These are phyloP conservation scores for Remersonia thermophila DNA, from an alignment of 2,329 filamentous ascomycete genomes.

Conservation along the genomic window DNA sequence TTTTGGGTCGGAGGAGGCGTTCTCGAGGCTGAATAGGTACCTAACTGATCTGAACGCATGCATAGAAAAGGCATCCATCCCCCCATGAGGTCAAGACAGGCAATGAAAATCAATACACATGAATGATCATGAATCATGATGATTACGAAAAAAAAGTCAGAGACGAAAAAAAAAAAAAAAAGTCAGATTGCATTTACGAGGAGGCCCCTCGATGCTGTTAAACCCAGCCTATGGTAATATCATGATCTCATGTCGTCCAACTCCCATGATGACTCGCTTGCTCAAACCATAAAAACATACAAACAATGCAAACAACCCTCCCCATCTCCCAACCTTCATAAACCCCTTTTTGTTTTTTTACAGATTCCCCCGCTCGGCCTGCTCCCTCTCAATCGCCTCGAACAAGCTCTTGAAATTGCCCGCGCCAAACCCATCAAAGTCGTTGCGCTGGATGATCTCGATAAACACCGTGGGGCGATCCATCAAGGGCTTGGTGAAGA, in stretches of 20 bases:
- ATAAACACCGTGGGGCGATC: slow-evolving; percentile 92
- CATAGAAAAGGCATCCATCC: too few relatives aligned
- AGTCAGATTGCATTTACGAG: not conserved
- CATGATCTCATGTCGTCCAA: too few relatives aligned
- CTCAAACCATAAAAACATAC: not conserved
- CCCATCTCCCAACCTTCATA: too few relatives aligned
- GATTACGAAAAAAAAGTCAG: too few relatives aligned
- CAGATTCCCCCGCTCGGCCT: slow-evolving; percentile 74
- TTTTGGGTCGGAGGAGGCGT: not conserved
- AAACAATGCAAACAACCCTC: too few relatives aligned
- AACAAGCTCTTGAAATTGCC: slow-evolving; percentile 94
- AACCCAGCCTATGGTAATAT: too few relatives aligned
- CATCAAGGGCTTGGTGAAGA: slow-evolving; percentile 81
- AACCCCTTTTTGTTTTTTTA: slow-evolving; percentile 25
- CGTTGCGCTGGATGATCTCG: slow-evolving; percentile 87
- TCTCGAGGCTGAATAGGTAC: not conserved
- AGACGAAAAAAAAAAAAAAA: not conserved
- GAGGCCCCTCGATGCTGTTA: not conserved
- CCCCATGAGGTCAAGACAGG: too few relatives aligned
- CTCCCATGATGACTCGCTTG: not conserved
- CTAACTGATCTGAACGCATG: too few relatives aligned
- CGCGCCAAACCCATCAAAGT: slow-evolving; percentile 84
- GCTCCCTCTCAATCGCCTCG: slow-evolving; percentile 89
- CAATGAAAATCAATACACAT: too few relatives aligned
- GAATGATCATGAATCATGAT: too few relatives aligned